Evolutionary conservation across 2,329 filamentous ascomycete species (phyloP).

Genomic region (Trichoderma cornu-damae): DNA sequence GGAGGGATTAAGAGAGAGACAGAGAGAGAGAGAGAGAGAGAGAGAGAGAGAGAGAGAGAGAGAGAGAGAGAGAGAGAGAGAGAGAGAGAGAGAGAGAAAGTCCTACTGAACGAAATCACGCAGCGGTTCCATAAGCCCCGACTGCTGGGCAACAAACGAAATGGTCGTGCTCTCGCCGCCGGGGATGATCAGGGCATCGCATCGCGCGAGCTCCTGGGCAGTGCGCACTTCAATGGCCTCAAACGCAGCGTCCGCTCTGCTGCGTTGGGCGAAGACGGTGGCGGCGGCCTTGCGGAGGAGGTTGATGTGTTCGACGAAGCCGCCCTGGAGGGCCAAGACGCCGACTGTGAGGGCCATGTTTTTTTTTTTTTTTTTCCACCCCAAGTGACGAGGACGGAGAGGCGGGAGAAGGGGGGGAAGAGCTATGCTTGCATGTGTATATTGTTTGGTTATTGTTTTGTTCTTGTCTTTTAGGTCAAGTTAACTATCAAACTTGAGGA

Average conservation of each 20-base stretch:
- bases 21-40: too few species aligned
- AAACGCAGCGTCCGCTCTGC: slow-evolving; percentile 39
- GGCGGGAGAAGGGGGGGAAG: slow-evolving; percentile 15
- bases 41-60: too few species aligned
- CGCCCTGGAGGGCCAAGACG: slow-evolving; percentile 77
- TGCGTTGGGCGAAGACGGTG: slow-evolving; percentile 45
- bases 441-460: background rate
- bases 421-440: background rate
- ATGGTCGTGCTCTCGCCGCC: slow-evolving; percentile 95
- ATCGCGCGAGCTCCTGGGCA: slow-evolving; percentile 60
- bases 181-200: slow-evolving; percentile 81
- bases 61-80: too few species aligned
- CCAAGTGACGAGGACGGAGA: slow-evolving; percentile 5
- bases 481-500: background rate
- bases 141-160: slow-evolving; percentile 77
- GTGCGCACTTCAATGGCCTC: slow-evolving; percentile 76
- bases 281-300: slow-evolving; percentile 65
- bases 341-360: slow-evolving; percentile 46
- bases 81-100: slow-evolving; percentile 31
- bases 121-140: slow-evolving; percentile 75
- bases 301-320: slow-evolving; percentile 81
- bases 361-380: too few species aligned
- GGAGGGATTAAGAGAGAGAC: too few species aligned
- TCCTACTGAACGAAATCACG: slow-evolving; percentile 87
- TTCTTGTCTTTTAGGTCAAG: background rate